Evolutionary conservation across 371 early-diverging fungal genomes (phyloP).

Genomic region (Syncephalastrum monosporum): DNA sequence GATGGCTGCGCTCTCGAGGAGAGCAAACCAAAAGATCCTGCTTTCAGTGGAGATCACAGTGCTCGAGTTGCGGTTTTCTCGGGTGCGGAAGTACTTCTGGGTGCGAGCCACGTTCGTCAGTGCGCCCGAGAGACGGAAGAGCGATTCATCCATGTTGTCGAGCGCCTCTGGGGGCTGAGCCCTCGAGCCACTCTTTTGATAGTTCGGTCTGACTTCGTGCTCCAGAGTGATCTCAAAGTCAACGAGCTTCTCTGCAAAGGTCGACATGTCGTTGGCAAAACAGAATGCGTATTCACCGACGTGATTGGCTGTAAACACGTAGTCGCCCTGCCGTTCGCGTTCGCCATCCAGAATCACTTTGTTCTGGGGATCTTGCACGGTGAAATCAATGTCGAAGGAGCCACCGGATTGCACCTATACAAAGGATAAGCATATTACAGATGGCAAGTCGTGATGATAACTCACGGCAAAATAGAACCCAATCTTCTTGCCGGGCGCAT

Average conservation of each 20-base stretch:
- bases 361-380: slow-evolving; percentile 69
- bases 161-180: slow-evolving; percentile 49
- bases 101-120: slow-evolving; percentile 67
- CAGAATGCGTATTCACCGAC: slow-evolving; percentile 91
- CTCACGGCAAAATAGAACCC: slow-evolving; percentile 96
- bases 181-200: slow-evolving; percentile 9
- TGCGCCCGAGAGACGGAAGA: slow-evolving; percentile 54
- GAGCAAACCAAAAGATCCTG: slow-evolving; percentile 88
- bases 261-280: slow-evolving; percentile 89
- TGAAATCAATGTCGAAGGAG: slow-evolving; percentile 88
- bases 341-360: slow-evolving; percentile 66
- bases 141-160: slow-evolving; percentile 67
- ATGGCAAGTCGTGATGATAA: slow-evolving; percentile 1
- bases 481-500: slow-evolving; percentile 78
- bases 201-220: slow-evolving; percentile 63
- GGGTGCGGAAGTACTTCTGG: slow-evolving; percentile 82
- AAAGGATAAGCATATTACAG: neutral
- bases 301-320: slow-evolving; percentile 77
- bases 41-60: slow-evolving; percentile 82
- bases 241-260: slow-evolving; percentile 87
- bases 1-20: slow-evolving; percentile 72
- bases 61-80: slow-evolving; percentile 86
- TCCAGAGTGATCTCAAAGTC: slow-evolving; percentile 91
- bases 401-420: slow-evolving; percentile 89
- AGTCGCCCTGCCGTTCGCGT: slow-evolving; percentile 90